phyloP scores from a whole-genome alignment of 805 yeast genomes.

The Phaffomyces antillensis region DNA sequence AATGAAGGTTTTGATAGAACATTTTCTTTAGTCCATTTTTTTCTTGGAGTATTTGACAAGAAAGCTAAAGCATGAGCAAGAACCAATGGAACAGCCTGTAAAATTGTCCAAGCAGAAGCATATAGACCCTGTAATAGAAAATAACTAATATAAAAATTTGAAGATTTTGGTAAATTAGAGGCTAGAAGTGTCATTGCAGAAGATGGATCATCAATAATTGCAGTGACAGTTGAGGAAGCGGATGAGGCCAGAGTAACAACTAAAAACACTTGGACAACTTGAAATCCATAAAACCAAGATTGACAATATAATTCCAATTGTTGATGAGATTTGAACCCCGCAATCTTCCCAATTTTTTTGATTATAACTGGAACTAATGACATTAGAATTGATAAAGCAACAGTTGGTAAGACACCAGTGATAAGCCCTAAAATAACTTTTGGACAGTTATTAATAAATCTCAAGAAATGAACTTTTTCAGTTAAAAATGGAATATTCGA shows the following conservation, averaged over 20 bases:
- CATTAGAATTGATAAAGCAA: conserved; percentile 77
- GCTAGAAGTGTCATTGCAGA: conserved; percentile 72
- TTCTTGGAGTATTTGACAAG: conserved; percentile 84
- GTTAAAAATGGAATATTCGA: conserved; percentile 79
- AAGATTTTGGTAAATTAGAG: conserved; percentile 74
- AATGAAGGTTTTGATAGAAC: conserved; percentile 61
- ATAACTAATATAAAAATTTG: conserved; percentile 84
- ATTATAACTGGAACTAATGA: conserved; percentile 80
- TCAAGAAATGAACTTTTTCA: conserved; percentile 62
- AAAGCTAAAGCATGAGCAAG: conserved; percentile 67
- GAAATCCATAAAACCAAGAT: conserved; percentile 84
- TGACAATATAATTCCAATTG: conserved; percentile 78
- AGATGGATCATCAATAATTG: conserved; percentile 57
- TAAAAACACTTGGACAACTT: conserved; percentile 81
- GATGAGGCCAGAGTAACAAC: conserved; percentile 82
- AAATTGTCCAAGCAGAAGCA: conserved; percentile 64
- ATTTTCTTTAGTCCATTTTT: conserved; percentile 76
- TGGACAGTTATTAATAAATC: conserved; percentile 74
- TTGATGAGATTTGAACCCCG: conserved; percentile 68
- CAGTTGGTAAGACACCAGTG: conserved; percentile 81
- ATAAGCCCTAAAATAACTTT: conserved; percentile 64
- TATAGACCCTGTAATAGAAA: conserved; percentile 77
- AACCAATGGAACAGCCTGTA: conserved; percentile 69
- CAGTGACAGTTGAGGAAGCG: conserved; percentile 66
- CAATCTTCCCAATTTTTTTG: conserved; percentile 62